Evolutionary conservation across 371 early-diverging fungal species (phyloP).

Genomic region (Zopfochytrium polystomum): DNA sequence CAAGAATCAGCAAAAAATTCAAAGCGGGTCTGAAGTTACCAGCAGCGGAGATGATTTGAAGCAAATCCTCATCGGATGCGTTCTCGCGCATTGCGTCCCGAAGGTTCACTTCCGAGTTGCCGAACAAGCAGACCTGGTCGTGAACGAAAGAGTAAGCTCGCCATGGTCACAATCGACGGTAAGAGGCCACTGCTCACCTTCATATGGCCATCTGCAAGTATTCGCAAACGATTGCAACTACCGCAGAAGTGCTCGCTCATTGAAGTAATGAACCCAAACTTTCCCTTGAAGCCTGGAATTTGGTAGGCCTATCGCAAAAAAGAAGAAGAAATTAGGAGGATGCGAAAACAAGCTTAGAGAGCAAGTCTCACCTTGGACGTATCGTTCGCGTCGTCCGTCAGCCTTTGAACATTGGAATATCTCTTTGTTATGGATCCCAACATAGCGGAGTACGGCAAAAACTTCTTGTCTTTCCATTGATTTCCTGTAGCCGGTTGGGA

Average conservation of each 20-base stretch:
- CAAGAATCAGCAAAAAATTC: conserved; percentile 4
- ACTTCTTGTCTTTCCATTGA: conserved; percentile 76
- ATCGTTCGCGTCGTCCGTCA: conserved; percentile 75
- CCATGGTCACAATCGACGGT: not conserved
- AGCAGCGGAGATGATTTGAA: conserved; percentile 67
- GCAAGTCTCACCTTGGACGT: too few relatives aligned
- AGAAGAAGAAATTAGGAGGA: too few relatives aligned
- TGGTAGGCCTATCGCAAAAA: too few relatives aligned
- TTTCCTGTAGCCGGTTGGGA: conserved; percentile 75
- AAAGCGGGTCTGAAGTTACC: too few relatives aligned
- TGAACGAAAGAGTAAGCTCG: not conserved
- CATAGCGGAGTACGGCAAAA: conserved; percentile 79
- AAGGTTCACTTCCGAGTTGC: conserved; percentile 80
- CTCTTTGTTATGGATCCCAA: conserved; percentile 53
- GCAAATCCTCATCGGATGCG: conserved; percentile 62
- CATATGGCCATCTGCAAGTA: conserved; percentile 91
- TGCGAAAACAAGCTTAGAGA: too few relatives aligned
- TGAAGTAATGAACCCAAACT: conserved; percentile 91
- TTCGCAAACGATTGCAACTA: conserved; percentile 86
- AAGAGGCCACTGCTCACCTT: conserved; percentile 55
- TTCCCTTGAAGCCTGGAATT: conserved; percentile 76
- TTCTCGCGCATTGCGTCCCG: conserved; percentile 73
- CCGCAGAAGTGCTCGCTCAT: conserved; percentile 95
- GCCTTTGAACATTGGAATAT: conserved; percentile 61
- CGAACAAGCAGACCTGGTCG: conserved; percentile 78